These are phyloP conservation scores for Colletotrichum truncatum DNA, from an alignment of 2,329 filamentous ascomycete genomes.

Conservation along the genomic window DNA sequence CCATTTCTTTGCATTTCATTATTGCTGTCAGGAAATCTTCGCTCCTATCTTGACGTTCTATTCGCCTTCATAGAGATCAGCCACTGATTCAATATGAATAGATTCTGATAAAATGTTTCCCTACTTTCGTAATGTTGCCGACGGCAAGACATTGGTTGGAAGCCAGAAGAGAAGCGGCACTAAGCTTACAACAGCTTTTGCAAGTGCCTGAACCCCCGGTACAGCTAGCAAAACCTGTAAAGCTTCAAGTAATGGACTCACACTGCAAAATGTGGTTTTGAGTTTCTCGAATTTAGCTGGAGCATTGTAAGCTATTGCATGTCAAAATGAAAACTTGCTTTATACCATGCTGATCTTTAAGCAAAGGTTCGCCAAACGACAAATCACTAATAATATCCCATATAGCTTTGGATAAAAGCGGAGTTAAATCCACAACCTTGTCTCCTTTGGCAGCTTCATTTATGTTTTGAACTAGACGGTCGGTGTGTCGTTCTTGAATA, in stretches of 20 bases:
- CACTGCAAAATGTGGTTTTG: neutral
- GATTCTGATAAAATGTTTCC: neutral
- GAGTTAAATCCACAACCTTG: neutral
- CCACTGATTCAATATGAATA: neutral
- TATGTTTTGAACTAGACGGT: neutral
- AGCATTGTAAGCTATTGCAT: neutral
- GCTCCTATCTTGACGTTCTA: neutral
- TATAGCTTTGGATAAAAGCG: neutral
- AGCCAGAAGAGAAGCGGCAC: constrained; percentile 4
- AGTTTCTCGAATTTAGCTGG: constrained; percentile 2
- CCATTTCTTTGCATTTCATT: neutral
- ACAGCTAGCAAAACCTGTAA: constrained; percentile 8
- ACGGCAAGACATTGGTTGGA: constrained; percentile 6
- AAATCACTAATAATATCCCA: constrained; percentile 12
- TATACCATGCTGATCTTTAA: neutral
- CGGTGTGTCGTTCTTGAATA: neutral
- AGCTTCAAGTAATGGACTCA: constrained; percentile 5
- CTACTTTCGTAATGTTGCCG: neutral
- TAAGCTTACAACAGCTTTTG: neutral
- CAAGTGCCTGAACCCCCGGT: neutral
- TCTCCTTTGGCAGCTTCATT: neutral
- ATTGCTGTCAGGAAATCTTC: constrained; percentile 16
- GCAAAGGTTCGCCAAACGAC: constrained; percentile 7
- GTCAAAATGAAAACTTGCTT: neutral
- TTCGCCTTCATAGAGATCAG: neutral